A percentile compares a stretch with the other conserved stretches of the same genome.
Conservation (phyloP, 108 stramenopile genomes). For the Cyclostephanos tholiformis region DNA sequence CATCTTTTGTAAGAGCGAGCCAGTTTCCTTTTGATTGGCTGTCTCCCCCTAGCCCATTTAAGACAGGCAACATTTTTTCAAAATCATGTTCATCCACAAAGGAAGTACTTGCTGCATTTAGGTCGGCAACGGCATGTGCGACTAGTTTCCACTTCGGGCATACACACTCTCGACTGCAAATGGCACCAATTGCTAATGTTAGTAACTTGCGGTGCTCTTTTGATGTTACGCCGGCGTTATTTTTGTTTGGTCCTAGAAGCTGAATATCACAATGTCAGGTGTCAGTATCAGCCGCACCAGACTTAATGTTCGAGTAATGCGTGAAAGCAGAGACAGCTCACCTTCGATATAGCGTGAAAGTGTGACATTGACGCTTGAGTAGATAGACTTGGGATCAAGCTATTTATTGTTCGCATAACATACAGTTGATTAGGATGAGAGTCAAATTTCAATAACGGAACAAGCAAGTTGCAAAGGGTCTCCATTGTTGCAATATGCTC, state of each 20-base stretch:
- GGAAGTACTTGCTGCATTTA: conserved; percentile 60
- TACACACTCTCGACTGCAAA: conserved; percentile 18
- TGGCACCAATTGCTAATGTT: conserved; percentile 32
- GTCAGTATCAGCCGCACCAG: not conserved
- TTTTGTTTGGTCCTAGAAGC: conserved; percentile 72
- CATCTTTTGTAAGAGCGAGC: conserved; percentile 40
- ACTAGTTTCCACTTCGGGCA: conserved; percentile 27
- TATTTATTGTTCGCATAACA: conserved; percentile 67
- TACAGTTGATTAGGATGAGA: conserved; percentile 58
- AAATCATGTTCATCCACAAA: conserved; percentile 83
- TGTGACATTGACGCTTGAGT: conserved; percentile 41
- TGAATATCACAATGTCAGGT: conserved; percentile 19
- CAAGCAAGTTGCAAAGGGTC: conserved; percentile 61
- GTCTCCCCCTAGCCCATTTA: conserved; percentile 57
- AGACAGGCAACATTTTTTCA: conserved; percentile 69
- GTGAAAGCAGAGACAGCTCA: not conserved
- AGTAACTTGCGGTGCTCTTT: conserved; percentile 52
- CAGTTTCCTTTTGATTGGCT: conserved; percentile 36
- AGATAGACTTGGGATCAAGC: conserved; percentile 55
- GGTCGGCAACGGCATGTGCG: conserved; percentile 44
- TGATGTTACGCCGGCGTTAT: conserved; percentile 56
- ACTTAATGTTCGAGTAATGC: not conserved
- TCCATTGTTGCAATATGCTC: conserved; percentile 41
- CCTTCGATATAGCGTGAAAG: conserved; percentile 50
- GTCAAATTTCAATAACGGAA: conserved; percentile 67